Percentiles rank a stretch among this genome's conserved stretches.
phyloP scores from a whole-genome alignment of 2,329 filamentous ascomycete species.

The Scytalidium sp. region DNA sequence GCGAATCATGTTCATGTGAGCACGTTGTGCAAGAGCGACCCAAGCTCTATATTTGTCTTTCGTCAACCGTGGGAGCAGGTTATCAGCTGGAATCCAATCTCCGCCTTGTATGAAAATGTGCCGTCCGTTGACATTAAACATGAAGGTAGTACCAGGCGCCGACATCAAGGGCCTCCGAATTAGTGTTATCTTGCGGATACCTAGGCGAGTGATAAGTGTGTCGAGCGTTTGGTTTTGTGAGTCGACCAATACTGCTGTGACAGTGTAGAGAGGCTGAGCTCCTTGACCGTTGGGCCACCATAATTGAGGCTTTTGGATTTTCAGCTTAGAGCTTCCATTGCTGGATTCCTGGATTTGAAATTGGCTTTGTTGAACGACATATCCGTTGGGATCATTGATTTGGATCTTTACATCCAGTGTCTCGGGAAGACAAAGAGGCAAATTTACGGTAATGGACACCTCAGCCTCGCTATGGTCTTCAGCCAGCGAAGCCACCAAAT shows the following conservation, averaged over 20 bases:
- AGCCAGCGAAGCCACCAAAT: slow-evolving; percentile 14
- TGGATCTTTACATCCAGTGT: slow-evolving; percentile 49
- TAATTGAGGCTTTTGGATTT: slow-evolving; percentile 56
- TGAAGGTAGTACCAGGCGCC: not conserved
- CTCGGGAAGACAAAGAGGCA: slow-evolving; percentile 13
- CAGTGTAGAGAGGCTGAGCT: slow-evolving; percentile 64
- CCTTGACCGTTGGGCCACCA: slow-evolving; percentile 75
- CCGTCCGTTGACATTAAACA: not conserved
- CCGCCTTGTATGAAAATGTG: not conserved
- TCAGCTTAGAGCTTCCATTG: slow-evolving; percentile 42
- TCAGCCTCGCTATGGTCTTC: slow-evolving; percentile 12
- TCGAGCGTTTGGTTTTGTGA: too few relatives aligned
- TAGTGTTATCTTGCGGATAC: not conserved
- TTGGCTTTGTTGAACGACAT: slow-evolving; percentile 45
- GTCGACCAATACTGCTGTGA: slow-evolving; percentile 26
- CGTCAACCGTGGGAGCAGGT: not conserved
- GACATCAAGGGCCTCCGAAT: not conserved
- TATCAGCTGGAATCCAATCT: not conserved
- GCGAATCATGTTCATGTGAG: slow-evolving; percentile 59
- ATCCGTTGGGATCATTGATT: slow-evolving; percentile 31
- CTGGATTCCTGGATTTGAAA: slow-evolving; percentile 32
- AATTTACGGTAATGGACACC: slow-evolving; percentile 31
- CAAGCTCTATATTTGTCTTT: slow-evolving; percentile 51
- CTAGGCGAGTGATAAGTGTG: not conserved
- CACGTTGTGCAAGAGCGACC: slow-evolving; percentile 56